Conservation (phyloP, 2,329 filamentous ascomycete species). For the Xylariaceae sp. region DNA sequence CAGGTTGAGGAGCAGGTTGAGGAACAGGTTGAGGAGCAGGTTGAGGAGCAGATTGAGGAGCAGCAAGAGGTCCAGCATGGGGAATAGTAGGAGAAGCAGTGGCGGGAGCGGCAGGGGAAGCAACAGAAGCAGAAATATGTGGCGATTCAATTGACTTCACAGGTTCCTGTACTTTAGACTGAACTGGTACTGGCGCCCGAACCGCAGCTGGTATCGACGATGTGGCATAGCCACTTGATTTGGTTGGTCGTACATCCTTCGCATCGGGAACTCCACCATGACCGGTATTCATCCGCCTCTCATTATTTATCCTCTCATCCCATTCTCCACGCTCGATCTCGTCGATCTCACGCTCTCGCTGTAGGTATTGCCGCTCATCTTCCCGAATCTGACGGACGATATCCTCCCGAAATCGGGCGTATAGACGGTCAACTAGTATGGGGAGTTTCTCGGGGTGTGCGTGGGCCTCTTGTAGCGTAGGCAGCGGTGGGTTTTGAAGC, state of each 20-base stretch:
- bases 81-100: neutral
- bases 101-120: neutral
- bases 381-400: conserved; percentile 65
- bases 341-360: conserved; percentile 61
- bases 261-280: conserved; percentile 16
- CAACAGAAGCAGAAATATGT: conserved; percentile 1
- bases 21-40: neutral
- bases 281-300: conserved; percentile 14
- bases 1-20: neutral
- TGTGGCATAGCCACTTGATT: conserved; percentile 22
- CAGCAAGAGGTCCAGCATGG: neutral
- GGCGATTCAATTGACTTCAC: conserved; percentile 18
- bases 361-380: conserved; percentile 63
- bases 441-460: conserved; percentile 65
- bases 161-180: conserved; percentile 17
- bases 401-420: conserved; percentile 65
- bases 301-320: conserved; percentile 22
- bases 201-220: conserved; percentile 7
- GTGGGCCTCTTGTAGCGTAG: conserved; percentile 60
- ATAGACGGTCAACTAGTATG: conserved; percentile 65
- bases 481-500: conserved; percentile 57
- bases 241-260: conserved; percentile 17
- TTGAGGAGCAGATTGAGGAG: neutral
- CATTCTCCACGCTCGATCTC: conserved; percentile 55
- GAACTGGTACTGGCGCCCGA: conserved; percentile 16